A percentile compares a stretch with the other conserved stretches of the same genome.
phyloP scores from a whole-genome alignment of 768 basidiomycete genomes.

The Pisolithus microcarpus region DNA sequence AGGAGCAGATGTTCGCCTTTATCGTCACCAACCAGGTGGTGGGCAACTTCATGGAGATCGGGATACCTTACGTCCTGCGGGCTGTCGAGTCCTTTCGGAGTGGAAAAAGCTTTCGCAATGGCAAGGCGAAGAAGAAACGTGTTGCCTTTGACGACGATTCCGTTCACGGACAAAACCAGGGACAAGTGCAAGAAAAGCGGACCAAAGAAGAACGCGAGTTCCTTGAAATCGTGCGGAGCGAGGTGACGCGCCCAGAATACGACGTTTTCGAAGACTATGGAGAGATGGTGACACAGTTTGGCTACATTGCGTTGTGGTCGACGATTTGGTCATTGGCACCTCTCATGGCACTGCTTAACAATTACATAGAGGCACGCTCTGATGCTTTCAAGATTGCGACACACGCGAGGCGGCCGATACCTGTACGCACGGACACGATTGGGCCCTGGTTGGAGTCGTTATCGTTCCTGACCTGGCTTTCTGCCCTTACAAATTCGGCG shows the following conservation, averaged over 20 bases:
- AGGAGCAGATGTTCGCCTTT: constrained; percentile 91
- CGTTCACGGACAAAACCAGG: not conserved
- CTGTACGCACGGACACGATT: constrained; percentile 81
- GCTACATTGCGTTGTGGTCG: constrained; percentile 87
- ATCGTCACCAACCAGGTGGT: constrained; percentile 84
- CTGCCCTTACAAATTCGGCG: constrained; percentile 80
- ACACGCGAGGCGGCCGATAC: constrained; percentile 78
- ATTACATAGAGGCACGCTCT: constrained; percentile 83
- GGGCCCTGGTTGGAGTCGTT: constrained; percentile 92
- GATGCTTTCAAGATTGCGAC: constrained; percentile 94
- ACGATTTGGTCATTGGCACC: constrained; percentile 92
- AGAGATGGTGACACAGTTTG: constrained; percentile 96
- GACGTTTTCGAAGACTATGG: constrained; percentile 81
- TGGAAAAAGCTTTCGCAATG: constrained; percentile 27
- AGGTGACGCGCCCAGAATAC: constrained; percentile 77
- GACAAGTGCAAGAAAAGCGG: constrained; percentile 23
- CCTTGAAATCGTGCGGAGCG: constrained; percentile 66
- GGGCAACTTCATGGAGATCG: constrained; percentile 72
- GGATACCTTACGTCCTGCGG: constrained; percentile 70
- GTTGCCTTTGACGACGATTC: constrained; percentile 67
- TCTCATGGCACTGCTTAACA: constrained; percentile 86
- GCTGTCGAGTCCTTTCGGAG: constrained; percentile 45
- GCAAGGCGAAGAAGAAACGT: constrained; percentile 48
- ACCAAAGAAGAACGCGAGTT: constrained; percentile 67
- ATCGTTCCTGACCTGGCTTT: constrained; percentile 84